These are phyloP conservation scores for Pseudogymnoascus sp. DNA, from an alignment of 2,329 filamentous ascomycete species.

Conservation along the genomic window DNA sequence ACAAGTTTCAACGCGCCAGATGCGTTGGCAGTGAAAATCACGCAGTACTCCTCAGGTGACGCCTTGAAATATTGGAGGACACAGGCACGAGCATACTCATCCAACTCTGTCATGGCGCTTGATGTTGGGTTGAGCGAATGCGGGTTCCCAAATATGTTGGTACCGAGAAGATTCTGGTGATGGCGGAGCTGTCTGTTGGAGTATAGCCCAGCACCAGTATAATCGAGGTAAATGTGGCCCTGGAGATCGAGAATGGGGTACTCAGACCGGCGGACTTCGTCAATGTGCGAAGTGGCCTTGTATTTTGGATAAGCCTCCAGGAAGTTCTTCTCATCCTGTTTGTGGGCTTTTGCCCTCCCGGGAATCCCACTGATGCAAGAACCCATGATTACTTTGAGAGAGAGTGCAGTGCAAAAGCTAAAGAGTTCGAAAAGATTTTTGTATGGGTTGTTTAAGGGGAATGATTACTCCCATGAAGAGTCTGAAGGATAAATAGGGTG, in stretches of 20 bases:
- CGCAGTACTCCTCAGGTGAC: slow-evolving; percentile 34
- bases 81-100: slow-evolving; percentile 30
- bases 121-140: slow-evolving; percentile 37
- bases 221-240: slow-evolving; percentile 38
- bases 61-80: slow-evolving; percentile 34
- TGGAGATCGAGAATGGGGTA: slow-evolving; percentile 36
- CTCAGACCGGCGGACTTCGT: slow-evolving; percentile 30
- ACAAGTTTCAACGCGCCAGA: slow-evolving; percentile 36
- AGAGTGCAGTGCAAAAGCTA: neutral
- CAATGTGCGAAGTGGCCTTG: slow-evolving; percentile 27
- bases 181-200: slow-evolving; percentile 31
- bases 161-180: slow-evolving; percentile 29
- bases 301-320: slow-evolving; percentile 32
- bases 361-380: neutral
- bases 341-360: neutral
- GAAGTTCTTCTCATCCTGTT: neutral
- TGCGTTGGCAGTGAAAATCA: slow-evolving; percentile 38
- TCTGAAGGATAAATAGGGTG: neutral
- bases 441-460: neutral
- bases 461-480: neutral
- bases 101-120: slow-evolving; percentile 30
- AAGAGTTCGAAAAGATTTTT: neutral
- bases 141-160: slow-evolving; percentile 36
- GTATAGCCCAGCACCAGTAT: slow-evolving; percentile 36
- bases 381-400: neutral